phyloP scores from a whole-genome alignment of 2,329 filamentous ascomycete species.

The Fusarium graminum region DNA sequence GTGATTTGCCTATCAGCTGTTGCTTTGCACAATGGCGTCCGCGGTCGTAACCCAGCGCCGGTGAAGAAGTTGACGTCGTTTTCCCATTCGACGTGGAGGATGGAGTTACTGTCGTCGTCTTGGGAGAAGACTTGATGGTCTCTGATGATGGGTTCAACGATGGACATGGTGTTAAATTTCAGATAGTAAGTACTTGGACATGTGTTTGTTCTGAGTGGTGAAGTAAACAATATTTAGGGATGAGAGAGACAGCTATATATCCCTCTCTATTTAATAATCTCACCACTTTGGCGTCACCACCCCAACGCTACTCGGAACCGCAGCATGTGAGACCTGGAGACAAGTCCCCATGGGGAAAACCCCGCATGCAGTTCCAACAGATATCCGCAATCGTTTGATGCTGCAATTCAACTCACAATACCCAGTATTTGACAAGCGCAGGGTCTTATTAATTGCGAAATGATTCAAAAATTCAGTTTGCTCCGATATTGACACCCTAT shows the following conservation, averaged over 20 bases:
- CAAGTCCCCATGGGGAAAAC: not conserved
- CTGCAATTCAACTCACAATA: too few species aligned
- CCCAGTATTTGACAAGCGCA: not conserved
- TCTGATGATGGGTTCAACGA: slow-evolving; percentile 19
- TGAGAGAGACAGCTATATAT: not conserved
- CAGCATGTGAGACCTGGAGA: not conserved
- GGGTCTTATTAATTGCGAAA: not conserved
- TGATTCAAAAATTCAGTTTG: too few species aligned
- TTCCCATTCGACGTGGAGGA: slow-evolving; percentile 25
- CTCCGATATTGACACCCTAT: too few species aligned
- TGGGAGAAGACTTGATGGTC: not conserved
- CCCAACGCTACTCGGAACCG: not conserved
- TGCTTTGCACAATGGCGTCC: slow-evolving; percentile 7
- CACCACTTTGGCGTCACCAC: not conserved
- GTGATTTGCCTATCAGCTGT: slow-evolving; percentile 16
- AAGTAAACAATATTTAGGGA: fast-evolving
- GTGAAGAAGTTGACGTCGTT: slow-evolving; percentile 23
- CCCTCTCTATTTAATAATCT: not conserved
- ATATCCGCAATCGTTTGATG: not conserved
- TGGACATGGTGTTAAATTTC: too few species aligned
- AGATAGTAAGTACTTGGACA: too few species aligned
- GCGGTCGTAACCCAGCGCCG: not conserved
- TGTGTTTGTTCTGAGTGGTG: not conserved
- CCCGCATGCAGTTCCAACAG: not conserved
- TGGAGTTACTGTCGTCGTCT: slow-evolving; percentile 10